These are phyloP conservation scores for Gaertneriomyces semiglobifer DNA, from an alignment of 192 early-diverging fungal genomes.

Conservation along the genomic window DNA sequence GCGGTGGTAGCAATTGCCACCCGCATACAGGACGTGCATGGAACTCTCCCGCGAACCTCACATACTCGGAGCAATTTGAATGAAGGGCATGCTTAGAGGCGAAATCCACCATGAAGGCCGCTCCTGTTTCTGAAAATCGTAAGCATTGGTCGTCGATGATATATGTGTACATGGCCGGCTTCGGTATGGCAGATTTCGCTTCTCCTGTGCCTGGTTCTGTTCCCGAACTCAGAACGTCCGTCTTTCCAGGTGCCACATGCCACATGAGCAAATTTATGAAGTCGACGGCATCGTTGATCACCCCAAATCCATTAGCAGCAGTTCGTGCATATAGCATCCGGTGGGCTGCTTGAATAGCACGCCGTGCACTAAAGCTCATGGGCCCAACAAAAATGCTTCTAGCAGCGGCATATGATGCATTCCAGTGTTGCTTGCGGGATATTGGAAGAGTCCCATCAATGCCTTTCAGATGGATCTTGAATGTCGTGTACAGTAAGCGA, in stretches of 20 bases:
- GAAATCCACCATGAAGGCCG: conserved; percentile 21
- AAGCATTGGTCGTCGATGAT: conserved; percentile 18
- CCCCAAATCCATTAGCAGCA: conserved; percentile 5
- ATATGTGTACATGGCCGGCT: conserved; percentile 27
- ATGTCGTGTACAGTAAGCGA: conserved; percentile 12
- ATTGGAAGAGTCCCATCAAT: conserved; percentile 1
- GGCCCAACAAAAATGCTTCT: conserved; percentile 10
- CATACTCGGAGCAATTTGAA: conserved; percentile 23
- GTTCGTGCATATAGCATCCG: conserved; percentile 14
- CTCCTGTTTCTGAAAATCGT: conserved; percentile 18
- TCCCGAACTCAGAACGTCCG: not conserved
- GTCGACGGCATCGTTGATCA: not conserved
- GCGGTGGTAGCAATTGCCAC: conserved; percentile 6
- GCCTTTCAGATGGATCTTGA: conserved; percentile 16
- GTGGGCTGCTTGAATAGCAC: conserved; percentile 17
- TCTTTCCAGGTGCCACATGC: not conserved
- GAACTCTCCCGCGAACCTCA: conserved; percentile 23
- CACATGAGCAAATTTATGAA: conserved; percentile 5
- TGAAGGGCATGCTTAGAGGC: conserved; percentile 22
- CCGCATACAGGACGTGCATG: conserved; percentile 16
- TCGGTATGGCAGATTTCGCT: conserved; percentile 2
- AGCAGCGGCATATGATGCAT: conserved; percentile 12
- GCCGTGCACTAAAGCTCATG: conserved; percentile 11
- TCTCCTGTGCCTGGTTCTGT: not conserved
- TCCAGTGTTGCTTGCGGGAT: conserved; percentile 15